Percentiles rank a stretch among this genome's conserved stretches.
Evolutionary conservation across 805 yeast genomes (phyloP).

Genomic region (Candida chilensis): DNA sequence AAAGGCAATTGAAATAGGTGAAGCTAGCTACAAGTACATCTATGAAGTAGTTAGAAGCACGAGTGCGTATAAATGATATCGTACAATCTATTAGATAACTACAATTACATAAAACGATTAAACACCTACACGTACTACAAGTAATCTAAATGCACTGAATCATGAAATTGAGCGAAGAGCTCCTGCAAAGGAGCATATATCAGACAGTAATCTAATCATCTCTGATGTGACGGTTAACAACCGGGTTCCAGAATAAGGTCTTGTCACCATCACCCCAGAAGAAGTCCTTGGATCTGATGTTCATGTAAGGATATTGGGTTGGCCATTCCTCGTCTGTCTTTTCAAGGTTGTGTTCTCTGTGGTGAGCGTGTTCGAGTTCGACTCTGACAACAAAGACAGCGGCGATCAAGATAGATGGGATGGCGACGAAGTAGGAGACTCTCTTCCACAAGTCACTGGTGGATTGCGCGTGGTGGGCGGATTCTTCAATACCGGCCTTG

Average conservation of each 20-base stretch:
- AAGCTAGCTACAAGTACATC: too few species aligned
- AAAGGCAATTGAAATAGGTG: too few species aligned
- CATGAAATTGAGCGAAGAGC: too few species aligned
- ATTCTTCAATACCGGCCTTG: conserved; percentile 49
- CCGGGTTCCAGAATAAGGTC: conserved; percentile 94
- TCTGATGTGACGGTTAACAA: conserved; percentile 78
- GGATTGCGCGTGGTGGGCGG: conserved; percentile 70
- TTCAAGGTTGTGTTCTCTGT: conserved; percentile 68
- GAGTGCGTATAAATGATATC: too few species aligned
- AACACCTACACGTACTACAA: too few species aligned
- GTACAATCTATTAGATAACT: too few species aligned
- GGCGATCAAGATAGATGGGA: conserved; percentile 72
- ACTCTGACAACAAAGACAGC: conserved; percentile 74
- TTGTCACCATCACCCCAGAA: conserved; percentile 99
- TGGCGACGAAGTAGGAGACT: conserved; percentile 68
- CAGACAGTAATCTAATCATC: conserved; percentile 10
- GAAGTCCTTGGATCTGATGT: conserved; percentile 78
- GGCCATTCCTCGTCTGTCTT: conserved; percentile 92
- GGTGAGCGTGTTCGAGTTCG: conserved; percentile 86
- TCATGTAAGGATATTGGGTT: conserved; percentile 81
- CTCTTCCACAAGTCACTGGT: conserved; percentile 82
- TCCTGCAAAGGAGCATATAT: too few species aligned
- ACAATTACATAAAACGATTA: too few species aligned
- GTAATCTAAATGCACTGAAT: too few species aligned
- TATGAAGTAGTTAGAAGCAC: too few species aligned